Percentiles rank a stretch among this genome's conserved stretches.
These are phyloP conservation scores for Aspergillus ellipticus DNA, from an alignment of 495 filamentous ascomycete species.

Conservation along the genomic window DNA sequence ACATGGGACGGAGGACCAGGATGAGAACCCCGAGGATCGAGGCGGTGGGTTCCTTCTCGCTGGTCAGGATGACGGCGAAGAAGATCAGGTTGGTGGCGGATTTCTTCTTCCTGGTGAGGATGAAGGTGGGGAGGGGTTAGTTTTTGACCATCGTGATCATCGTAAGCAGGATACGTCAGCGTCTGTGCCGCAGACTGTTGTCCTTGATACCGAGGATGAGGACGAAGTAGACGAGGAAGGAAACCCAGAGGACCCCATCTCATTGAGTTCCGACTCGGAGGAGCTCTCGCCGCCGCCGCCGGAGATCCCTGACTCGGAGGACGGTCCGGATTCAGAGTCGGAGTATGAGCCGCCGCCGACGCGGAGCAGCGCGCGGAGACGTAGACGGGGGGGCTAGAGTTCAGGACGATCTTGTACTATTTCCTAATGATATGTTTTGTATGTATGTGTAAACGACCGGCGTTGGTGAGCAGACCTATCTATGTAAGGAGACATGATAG, in stretches of 20 bases:
- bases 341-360: slow-evolving; percentile 21
- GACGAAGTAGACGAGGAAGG: neutral
- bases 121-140: slow-evolving; percentile 4
- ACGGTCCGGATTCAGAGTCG: neutral
- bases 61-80: slow-evolving; percentile 1
- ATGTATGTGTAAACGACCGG: no score
- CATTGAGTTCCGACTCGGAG: slow-evolving; percentile 3
- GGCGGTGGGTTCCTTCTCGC: slow-evolving; percentile 1
- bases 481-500: no score
- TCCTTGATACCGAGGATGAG: neutral
- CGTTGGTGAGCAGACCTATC: no score
- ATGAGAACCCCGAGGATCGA: neutral
- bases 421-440: neutral
- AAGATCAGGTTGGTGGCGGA: slow-evolving; percentile 21
- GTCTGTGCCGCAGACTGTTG: neutral
- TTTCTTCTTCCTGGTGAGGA: slow-evolving; percentile 15
- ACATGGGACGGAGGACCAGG: neutral
- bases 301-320: slow-evolving; percentile 3
- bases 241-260: neutral
- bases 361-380: slow-evolving; percentile 12
- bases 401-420: no score
- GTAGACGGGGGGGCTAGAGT: slow-evolving; percentile 3
- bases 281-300: slow-evolving; percentile 7
- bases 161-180: neutral
- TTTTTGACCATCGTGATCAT: slow-evolving; percentile 4